Evolutionary conservation across 176 grass and related monocot genomes (phyloP).

Genomic region (Puccinellia tenuiflora): DNA sequence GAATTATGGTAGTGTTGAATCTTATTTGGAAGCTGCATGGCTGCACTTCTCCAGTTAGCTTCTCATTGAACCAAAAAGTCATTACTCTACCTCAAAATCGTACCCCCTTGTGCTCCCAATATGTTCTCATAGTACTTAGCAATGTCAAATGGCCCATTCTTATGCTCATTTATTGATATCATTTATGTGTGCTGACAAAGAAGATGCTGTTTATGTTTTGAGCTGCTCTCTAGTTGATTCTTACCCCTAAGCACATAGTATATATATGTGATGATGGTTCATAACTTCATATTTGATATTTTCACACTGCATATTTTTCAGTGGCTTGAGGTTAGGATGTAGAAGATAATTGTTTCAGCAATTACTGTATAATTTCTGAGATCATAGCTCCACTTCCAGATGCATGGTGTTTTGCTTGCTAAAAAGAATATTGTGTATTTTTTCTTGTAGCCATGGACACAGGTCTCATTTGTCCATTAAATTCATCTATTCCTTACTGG

Average conservation of each 20-base stretch:
- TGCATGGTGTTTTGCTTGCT: background rate
- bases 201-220: background rate
- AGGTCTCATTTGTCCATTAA: background rate
- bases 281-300: background rate
- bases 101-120: background rate
- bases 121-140: background rate
- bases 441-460: background rate
- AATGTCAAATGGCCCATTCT: background rate
- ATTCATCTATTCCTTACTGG: background rate
- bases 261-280: background rate
- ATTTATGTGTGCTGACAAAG: background rate
- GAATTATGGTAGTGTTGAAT: background rate
- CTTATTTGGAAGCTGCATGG: background rate
- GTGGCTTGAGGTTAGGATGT: background rate
- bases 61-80: background rate
- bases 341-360: background rate
- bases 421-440: background rate
- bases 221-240: background rate
- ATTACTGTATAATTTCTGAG: background rate
- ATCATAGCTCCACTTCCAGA: background rate
- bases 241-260: background rate
- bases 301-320: background rate
- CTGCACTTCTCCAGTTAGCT: background rate
- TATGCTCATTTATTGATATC: background rate
- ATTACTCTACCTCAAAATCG: background rate